Evolutionary conservation across 2,329 filamentous ascomycete species (phyloP).

Genomic region (Talaromyces sp.): DNA sequence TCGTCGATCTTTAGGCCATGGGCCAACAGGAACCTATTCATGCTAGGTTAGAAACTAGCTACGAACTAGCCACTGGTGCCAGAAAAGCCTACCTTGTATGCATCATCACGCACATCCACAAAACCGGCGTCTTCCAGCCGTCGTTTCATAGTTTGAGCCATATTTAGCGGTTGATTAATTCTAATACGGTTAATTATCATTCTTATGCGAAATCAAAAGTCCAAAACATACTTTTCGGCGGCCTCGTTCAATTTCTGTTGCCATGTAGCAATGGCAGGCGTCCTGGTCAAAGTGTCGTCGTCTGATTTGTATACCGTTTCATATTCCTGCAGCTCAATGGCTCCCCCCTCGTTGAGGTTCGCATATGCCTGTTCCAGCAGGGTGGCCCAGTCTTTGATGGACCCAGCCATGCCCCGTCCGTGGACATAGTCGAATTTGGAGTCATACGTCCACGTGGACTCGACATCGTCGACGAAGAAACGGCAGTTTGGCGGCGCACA

Average conservation of each 20-base stretch:
- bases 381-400: slow-evolving; percentile 24
- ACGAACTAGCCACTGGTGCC: too few relatives aligned
- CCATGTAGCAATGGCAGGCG: slow-evolving; percentile 7
- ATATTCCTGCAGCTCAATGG: slow-evolving; percentile 25
- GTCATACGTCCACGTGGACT: slow-evolving; percentile 24
- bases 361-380: slow-evolving; percentile 22
- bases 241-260: slow-evolving; percentile 11
- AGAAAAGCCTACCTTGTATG: slow-evolving; percentile 8
- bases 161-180: slow-evolving; percentile 7
- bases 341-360: slow-evolving; percentile 24
- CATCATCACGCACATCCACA: slow-evolving; percentile 10
- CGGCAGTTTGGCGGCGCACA: slow-evolving; percentile 13
- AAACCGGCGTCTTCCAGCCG: slow-evolving; percentile 7
- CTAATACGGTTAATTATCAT: neutral
- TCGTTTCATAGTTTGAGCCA: slow-evolving; percentile 2
- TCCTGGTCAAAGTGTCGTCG: slow-evolving; percentile 7
- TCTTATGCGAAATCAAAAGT: neutral
- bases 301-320: slow-evolving; percentile 15
- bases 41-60: neutral
- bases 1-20: slow-evolving; percentile 22
- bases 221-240: slow-evolving; percentile 2
- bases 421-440: slow-evolving; percentile 25
- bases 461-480: slow-evolving; percentile 22
- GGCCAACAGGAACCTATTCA: slow-evolving; percentile 16
- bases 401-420: slow-evolving; percentile 21